Base-by-base conservation (phyloP, 2,329 filamentous ascomycete genomes). In the Magnaporthales sp. region DNA sequence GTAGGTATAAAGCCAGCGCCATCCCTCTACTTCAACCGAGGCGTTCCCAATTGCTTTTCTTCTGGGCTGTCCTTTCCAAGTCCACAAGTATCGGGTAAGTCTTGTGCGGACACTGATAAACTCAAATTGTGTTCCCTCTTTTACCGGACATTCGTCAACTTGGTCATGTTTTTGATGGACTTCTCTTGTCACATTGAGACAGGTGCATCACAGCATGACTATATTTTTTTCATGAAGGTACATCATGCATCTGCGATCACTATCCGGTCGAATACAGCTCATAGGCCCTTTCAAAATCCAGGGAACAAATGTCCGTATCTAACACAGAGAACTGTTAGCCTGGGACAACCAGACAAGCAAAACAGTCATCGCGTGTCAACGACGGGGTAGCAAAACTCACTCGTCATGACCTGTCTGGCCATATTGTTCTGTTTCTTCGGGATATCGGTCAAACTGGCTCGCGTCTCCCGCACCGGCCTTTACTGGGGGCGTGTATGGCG, bases 381-480 rank as follows among this genome's bases (percentile, higher is more conserved):
- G 4, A n/a, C 1, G 4, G 7, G 24, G 61, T n/a, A 19, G 15
- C n/a, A 15, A 62, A 66, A 91, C 94, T 82, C 84, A 97, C 94
- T 92, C 90, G 78, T 98, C 94, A 70, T 89, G 83, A 62, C 92
- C 93, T 66, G 80, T 80, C 71, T 85, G 81, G 54, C 95, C 95
- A 75, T 99, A 99, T 75, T 89, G 88, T 78, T 99, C 95, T 61
- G 91, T 92, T 78, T 99, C 95, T 78, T 99, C 95, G 1, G 95
- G 93, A 77, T 99, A 99, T 77, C 93, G 92, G 80, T 99, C 95
- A 75, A 99, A 99, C 78, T 97, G 91, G 79, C 93, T 97, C 65
- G 95, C 92, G 80, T 99, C 95, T 68, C 95, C 95, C 31, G 92
- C 90, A 58, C 95, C 95, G 58, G 92, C 93, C 76, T 95, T 91